These are phyloP conservation scores for Erodium trifolium DNA, from an alignment of 441 rosid genomes.

Conservation along the genomic window DNA sequence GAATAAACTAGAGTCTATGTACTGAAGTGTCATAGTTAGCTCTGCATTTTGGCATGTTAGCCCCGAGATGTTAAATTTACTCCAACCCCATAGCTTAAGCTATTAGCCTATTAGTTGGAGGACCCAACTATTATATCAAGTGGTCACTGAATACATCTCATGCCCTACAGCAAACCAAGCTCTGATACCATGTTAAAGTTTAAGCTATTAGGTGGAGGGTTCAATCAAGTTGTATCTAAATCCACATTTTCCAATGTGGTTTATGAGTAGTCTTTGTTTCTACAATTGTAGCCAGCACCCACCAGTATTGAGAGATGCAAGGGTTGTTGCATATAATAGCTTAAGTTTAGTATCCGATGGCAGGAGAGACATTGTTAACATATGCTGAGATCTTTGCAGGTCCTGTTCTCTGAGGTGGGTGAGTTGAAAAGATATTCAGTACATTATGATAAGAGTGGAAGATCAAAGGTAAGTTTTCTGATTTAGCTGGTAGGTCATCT, in stretches of 20 bases:
- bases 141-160: no score
- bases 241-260: no score
- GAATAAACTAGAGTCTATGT: not conserved
- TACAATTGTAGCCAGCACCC: not conserved
- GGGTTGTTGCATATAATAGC: not conserved
- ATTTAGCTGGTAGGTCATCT: not conserved
- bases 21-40: not conserved
- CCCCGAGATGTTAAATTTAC: not conserved
- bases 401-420: conserved; percentile 35
- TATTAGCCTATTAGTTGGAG: no score
- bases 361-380: conserved; percentile 2
- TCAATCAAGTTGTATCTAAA: no score
- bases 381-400: conserved; percentile 20
- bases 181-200: no score
- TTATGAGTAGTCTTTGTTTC: not conserved
- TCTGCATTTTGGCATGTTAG: not conserved
- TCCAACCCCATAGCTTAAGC: no score
- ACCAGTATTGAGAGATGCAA: not conserved
- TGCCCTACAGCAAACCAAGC: no score
- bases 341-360: not conserved
- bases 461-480: conserved; percentile 39
- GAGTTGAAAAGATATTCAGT: conserved; percentile 25
- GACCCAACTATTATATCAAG: no score
- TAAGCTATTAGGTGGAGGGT: no score
- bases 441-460: conserved; percentile 33